These are phyloP conservation scores for Plasmodium fragile DNA, from an alignment of 169 alveolate species.

Conservation along the genomic window DNA sequence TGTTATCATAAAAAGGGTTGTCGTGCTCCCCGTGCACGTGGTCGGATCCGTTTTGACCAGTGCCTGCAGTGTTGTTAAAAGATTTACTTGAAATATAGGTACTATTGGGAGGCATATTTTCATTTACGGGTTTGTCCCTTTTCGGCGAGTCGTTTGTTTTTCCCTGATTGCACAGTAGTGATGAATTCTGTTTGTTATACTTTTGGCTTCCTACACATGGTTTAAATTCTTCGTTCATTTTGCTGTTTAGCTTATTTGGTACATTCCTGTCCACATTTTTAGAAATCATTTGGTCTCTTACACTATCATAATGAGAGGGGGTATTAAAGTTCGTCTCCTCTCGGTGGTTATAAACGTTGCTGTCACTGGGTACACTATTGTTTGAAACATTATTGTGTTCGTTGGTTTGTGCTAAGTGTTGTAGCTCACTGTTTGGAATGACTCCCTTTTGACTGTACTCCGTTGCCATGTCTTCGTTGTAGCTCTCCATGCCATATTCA, in stretches of 20 bases:
- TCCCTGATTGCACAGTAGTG: neutral
- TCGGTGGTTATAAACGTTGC: neutral
- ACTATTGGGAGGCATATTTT: neutral
- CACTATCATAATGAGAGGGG: neutral
- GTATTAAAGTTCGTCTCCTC: neutral
- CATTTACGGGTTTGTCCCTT: neutral
- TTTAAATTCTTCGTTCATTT: neutral
- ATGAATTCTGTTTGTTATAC: conserved; percentile 2
- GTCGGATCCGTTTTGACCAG: neutral
- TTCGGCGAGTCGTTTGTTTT: neutral
- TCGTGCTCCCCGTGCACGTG: neutral
- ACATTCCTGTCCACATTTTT: neutral
- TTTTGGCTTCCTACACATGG: neutral
- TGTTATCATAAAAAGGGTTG: neutral
- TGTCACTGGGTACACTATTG: neutral
- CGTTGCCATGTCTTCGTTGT: conserved; percentile 11
- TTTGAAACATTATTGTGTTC: neutral
- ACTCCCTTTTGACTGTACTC: neutral
- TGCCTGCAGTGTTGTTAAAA: neutral
- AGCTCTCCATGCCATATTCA: conserved; percentile 43
- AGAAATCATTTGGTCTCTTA: neutral
- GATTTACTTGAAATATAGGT: neutral
- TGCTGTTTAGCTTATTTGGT: neutral
- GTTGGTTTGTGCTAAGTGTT: neutral
- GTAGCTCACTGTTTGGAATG: neutral